Evolutionary conservation across 2,329 filamentous ascomycete species (phyloP).

Genomic region (Allantophomopsis lycopodina): DNA sequence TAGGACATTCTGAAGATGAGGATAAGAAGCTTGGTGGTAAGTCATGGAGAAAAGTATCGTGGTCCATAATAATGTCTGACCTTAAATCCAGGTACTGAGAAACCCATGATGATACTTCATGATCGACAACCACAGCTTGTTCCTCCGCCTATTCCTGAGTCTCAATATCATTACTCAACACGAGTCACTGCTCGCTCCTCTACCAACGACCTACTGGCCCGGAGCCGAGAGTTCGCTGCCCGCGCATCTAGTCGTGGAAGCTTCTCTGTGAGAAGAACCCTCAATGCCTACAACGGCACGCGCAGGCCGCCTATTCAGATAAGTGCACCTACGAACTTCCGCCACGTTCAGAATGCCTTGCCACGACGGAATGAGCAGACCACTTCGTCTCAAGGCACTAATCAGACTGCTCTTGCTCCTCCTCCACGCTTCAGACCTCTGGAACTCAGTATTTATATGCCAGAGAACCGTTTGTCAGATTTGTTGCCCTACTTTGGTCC

Average conservation of each 20-base stretch:
- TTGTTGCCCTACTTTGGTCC: conserved; percentile 36
- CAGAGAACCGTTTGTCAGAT: conserved; percentile 35
- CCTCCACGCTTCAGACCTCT: conserved; percentile 31
- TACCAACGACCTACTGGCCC: conserved; percentile 15
- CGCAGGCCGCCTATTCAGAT: conserved; percentile 35
- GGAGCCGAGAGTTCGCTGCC: conserved; percentile 24
- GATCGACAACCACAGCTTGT: conserved; percentile 25
- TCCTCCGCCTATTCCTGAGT: conserved; percentile 19
- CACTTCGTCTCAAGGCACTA: too few species aligned
- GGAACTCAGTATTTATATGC: conserved; percentile 38
- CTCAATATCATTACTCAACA: conserved; percentile 13
- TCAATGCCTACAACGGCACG: conserved; percentile 29
- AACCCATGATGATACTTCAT: conserved; percentile 22
- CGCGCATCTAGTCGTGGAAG: conserved; percentile 25
- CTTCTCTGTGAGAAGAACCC: conserved; percentile 28
- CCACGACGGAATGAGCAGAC: conserved; percentile 8
- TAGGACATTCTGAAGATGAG: conserved; percentile 6
- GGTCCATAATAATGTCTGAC: neutral
- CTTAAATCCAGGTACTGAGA: conserved; percentile 15
- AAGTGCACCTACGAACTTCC: conserved; percentile 44
- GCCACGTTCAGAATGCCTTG: conserved; percentile 35
- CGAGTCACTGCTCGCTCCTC: conserved; percentile 3
- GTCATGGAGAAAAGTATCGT: conserved; percentile 1
- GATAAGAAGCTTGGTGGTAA: conserved; percentile 11
- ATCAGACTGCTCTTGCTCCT: too few species aligned